A percentile compares a stretch with the other conserved stretches of the same genome.
These are phyloP conservation scores for Trichoderma gracile DNA, from an alignment of 2,329 filamentous ascomycete species.

Conservation along the genomic window DNA sequence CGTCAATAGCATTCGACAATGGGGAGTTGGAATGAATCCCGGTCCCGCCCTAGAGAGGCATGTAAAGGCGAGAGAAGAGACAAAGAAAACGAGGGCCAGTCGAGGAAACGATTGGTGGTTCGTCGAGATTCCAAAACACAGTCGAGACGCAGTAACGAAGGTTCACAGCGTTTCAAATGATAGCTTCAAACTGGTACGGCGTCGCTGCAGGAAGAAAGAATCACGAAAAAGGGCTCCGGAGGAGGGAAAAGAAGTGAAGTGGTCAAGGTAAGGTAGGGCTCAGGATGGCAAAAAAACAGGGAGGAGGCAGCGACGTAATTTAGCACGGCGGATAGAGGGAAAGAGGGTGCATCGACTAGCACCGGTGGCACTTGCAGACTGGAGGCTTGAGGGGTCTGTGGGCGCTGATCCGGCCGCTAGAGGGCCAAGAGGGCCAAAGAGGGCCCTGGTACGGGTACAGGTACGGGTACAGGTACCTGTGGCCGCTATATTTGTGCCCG, in stretches of 20 bases:
- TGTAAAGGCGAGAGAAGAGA: conserved; percentile 11
- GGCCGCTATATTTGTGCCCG: not conserved
- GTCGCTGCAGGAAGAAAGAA: conserved; percentile 1
- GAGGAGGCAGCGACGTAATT: conserved; percentile 21
- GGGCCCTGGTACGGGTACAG: conserved; percentile 10
- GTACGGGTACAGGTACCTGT: conserved; percentile 15
- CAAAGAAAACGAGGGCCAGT: not conserved
- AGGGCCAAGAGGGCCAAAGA: not conserved
- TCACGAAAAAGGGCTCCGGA: not conserved
- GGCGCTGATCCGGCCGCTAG: conserved; percentile 22
- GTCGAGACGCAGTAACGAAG: not conserved
- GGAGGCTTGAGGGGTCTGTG: conserved; percentile 6
- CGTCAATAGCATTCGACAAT: not conserved
- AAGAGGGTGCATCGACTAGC: conserved; percentile 12
- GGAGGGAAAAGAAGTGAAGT: conserved; percentile 4
- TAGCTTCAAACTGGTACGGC: not conserved
- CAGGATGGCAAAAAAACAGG: conserved; percentile 8
- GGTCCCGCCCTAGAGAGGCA: conserved; percentile 19
- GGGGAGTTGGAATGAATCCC: conserved; percentile 21
- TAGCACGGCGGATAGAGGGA: conserved; percentile 6
- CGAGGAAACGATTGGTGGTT: not conserved
- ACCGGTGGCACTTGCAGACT: conserved; percentile 10
- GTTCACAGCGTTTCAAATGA: not conserved
- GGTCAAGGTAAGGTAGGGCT: not conserved
- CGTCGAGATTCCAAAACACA: not conserved